phyloP scores from a whole-genome alignment of 116 monocot species.

The Posidonia oceanica region DNA sequence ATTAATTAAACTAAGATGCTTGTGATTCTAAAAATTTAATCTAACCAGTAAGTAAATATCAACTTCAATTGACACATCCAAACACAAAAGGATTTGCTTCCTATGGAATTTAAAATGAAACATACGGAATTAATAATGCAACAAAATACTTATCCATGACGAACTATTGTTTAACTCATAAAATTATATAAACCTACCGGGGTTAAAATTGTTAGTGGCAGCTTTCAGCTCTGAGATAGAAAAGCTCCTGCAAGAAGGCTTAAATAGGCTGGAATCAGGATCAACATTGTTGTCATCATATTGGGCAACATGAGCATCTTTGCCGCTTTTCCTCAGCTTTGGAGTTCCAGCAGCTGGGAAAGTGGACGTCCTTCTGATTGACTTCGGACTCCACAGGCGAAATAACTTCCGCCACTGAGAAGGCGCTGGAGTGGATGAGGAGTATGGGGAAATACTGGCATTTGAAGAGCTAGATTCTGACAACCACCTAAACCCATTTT shows the following conservation, averaged over 20 bases:
- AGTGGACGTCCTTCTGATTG: slow-evolving; percentile 33
- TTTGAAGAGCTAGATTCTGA: slow-evolving; percentile 15
- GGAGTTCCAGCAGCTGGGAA: slow-evolving; percentile 33
- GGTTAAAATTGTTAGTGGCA: slow-evolving; percentile 54
- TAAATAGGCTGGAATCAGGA: slow-evolving; percentile 9
- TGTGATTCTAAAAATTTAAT: too few species aligned
- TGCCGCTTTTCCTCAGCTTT: slow-evolving; percentile 19
- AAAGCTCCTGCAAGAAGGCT: slow-evolving; percentile 44
- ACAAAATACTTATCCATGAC: too few species aligned
- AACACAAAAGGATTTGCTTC: too few species aligned
- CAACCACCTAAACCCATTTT: not conserved
- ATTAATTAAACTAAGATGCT: too few species aligned
- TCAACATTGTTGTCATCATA: not conserved
- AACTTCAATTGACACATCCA: too few species aligned
- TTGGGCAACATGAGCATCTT: not conserved
- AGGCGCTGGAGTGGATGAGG: not conserved
- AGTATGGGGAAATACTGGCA: slow-evolving; percentile 18
- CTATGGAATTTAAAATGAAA: too few species aligned
- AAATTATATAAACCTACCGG: slow-evolving; percentile 15
- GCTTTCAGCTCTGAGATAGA: slow-evolving; percentile 37
- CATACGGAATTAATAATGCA: too few species aligned
- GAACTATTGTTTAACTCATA: too few species aligned
- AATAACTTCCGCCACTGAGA: slow-evolving; percentile 36
- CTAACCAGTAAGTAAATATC: too few species aligned
- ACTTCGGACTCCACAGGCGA: slow-evolving; percentile 26